These are phyloP conservation scores for Thalassiosira hispida DNA, from an alignment of 352 stramenopile genomes.

Conservation along the genomic window DNA sequence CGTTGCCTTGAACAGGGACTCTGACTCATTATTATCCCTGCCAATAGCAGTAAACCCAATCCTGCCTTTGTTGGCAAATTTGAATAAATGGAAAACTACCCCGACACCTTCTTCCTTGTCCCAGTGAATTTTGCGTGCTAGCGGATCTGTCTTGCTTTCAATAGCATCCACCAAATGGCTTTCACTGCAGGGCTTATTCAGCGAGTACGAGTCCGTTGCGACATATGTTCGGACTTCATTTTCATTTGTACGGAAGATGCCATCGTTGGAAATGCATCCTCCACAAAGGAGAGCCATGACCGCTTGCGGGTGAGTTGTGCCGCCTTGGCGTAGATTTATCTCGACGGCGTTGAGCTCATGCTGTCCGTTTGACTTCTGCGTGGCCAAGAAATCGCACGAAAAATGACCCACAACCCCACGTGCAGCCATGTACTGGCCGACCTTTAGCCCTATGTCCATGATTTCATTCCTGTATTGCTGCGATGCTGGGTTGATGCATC, in stretches of 20 bases:
- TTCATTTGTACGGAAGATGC: conserved; percentile 46
- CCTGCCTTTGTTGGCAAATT: conserved; percentile 34
- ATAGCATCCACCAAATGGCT: conserved; percentile 27
- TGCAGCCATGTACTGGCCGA: conserved; percentile 29
- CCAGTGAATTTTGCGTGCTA: conserved; percentile 33
- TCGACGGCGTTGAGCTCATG: conserved; percentile 41
- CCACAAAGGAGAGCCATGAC: conserved; percentile 42
- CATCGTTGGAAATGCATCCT: conserved; percentile 33
- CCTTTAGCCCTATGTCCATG: conserved; percentile 26
- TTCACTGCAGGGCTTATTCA: conserved; percentile 22
- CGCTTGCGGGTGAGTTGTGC: conserved; percentile 38
- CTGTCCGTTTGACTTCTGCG: conserved; percentile 7
- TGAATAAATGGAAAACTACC: conserved; percentile 52
- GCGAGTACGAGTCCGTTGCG: conserved; percentile 36
- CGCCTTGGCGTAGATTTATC: conserved; percentile 45
- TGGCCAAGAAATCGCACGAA: conserved; percentile 44
- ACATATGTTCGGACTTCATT: conserved; percentile 33
- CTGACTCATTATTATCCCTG: conserved; percentile 18
- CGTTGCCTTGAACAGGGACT: conserved; percentile 28
- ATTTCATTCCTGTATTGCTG: conserved; percentile 26
- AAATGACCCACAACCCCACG: conserved; percentile 46
- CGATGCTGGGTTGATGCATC: conserved; percentile 37
- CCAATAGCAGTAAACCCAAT: conserved; percentile 54
- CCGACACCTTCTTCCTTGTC: conserved; percentile 32
- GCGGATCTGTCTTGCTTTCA: conserved; percentile 19